Evolutionary conservation across 2,329 filamentous ascomycete genomes (phyloP).

Genomic region (Sporothrix mexicana): DNA sequence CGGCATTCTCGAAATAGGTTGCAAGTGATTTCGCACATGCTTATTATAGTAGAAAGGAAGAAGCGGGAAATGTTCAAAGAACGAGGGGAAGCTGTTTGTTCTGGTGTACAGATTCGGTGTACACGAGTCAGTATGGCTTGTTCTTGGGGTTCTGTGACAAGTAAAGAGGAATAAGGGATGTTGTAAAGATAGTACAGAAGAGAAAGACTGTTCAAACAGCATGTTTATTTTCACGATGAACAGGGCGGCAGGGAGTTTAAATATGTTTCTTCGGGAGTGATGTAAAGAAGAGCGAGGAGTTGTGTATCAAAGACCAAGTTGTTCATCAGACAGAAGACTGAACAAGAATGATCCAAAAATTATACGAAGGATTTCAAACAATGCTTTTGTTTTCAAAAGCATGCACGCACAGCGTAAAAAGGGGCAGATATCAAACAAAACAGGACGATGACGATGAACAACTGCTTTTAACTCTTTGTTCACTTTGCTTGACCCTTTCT

Average conservation of each 20-base stretch:
- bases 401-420: neutral
- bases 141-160: neutral
- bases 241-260: neutral
- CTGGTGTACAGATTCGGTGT: neutral
- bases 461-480: neutral
- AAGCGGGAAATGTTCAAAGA: too few relatives aligned
- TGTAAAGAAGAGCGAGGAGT: too few relatives aligned
- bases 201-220: neutral
- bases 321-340: neutral
- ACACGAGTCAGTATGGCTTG: neutral
- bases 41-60: neutral
- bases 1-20: conserved; percentile 28
- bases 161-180: too few relatives aligned
- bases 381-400: neutral
- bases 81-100: neutral
- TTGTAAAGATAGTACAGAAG: too few relatives aligned
- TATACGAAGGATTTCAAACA: neutral
- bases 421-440: too few relatives aligned
- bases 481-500: neutral
- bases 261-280: neutral
- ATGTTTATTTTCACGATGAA: neutral
- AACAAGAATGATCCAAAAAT: neutral
- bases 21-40: conserved; percentile 33
- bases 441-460: neutral
- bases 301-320: neutral